These are phyloP conservation scores for Trichosporon ovoides DNA, from an alignment of 1,284 basidiomycete genomes.

Conservation along the genomic window DNA sequence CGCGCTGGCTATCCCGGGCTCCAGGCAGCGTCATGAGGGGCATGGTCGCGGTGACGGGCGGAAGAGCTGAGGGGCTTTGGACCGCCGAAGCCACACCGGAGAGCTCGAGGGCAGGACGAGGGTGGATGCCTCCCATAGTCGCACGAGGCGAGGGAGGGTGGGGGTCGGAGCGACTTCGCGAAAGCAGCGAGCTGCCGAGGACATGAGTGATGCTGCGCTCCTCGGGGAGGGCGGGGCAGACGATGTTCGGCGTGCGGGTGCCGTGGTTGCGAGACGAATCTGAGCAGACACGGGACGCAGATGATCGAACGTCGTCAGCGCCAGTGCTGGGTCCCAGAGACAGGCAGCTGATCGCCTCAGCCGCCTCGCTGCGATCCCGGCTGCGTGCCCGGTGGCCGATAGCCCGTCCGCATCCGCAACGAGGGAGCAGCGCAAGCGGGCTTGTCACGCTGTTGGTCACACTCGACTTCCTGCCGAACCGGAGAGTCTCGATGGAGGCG, in stretches of 20 bases:
- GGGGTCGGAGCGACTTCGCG: conserved; percentile 43
- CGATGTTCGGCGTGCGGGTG: conserved; percentile 14
- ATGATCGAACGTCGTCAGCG: conserved; percentile 10
- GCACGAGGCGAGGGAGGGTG: conserved; percentile 20
- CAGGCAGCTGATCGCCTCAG: conserved; percentile 30
- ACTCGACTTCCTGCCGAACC: conserved; percentile 42
- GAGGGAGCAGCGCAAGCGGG: conserved; percentile 39
- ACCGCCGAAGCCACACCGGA: not conserved
- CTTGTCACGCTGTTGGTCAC: conserved; percentile 42
- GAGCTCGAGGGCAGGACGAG: conserved; percentile 13
- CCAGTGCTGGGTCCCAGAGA: conserved; percentile 29
- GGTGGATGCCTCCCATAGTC: conserved; percentile 14
- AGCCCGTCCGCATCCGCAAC: conserved; percentile 42
- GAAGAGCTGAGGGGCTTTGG: conserved; percentile 7
- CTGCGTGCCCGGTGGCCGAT: conserved; percentile 30
- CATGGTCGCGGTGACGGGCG: conserved; percentile 11
- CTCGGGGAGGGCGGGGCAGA: conserved; percentile 17
- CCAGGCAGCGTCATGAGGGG: not conserved
- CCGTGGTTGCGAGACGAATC: conserved; percentile 9
- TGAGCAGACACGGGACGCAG: not conserved
- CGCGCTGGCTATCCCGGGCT: conserved; percentile 19
- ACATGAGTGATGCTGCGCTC: conserved; percentile 16
- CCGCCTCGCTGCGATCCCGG: conserved; percentile 9
- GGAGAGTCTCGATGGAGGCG: conserved; percentile 41
- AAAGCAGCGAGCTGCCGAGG: conserved; percentile 29